Conservation (phyloP, 2,329 filamentous ascomycete genomes). For the Phyllosticta citriasiana region DNA sequence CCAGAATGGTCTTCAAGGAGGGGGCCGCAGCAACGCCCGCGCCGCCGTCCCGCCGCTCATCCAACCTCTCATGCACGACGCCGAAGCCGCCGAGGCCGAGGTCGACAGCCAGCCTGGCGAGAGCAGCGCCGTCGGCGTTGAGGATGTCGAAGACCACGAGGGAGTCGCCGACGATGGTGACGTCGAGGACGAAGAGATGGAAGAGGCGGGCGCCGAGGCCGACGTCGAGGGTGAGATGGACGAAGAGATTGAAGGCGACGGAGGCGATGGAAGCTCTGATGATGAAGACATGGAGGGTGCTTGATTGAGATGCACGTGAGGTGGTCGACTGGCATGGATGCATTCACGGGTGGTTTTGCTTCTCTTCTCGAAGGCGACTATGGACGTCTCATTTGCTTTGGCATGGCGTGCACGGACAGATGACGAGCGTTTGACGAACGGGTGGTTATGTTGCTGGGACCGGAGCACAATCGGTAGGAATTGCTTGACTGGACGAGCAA, state of each 20-base stretch:
- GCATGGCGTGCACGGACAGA: neutral
- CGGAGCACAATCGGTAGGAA: neutral
- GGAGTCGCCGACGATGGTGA: neutral
- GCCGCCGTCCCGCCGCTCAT: neutral
- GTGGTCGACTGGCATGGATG: neutral
- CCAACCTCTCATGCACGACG: neutral
- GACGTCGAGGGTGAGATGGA: slow-evolving; percentile 13
- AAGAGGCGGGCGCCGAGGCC: neutral
- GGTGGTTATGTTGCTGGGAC: neutral
- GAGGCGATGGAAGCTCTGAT: slow-evolving; percentile 18
- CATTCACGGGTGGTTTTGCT: neutral
- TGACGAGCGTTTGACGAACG: neutral
- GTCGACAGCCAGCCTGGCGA: slow-evolving; percentile 2
- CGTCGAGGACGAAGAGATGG: slow-evolving; percentile 1
- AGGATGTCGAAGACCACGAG: neutral
- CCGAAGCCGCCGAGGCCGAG: neutral
- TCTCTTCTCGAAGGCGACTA: neutral
- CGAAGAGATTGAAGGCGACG: slow-evolving; percentile 21
- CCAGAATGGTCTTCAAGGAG: neutral
- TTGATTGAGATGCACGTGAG: slow-evolving; percentile 1
- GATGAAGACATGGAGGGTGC: slow-evolving; percentile 22
- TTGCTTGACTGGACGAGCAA: neutral
- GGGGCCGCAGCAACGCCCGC: neutral
- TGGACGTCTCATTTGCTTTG: neutral
- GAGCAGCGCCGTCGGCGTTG: slow-evolving; percentile 4